Conservation (phyloP, 768 basidiomycete genomes). For the Naganishia vishniacii region DNA sequence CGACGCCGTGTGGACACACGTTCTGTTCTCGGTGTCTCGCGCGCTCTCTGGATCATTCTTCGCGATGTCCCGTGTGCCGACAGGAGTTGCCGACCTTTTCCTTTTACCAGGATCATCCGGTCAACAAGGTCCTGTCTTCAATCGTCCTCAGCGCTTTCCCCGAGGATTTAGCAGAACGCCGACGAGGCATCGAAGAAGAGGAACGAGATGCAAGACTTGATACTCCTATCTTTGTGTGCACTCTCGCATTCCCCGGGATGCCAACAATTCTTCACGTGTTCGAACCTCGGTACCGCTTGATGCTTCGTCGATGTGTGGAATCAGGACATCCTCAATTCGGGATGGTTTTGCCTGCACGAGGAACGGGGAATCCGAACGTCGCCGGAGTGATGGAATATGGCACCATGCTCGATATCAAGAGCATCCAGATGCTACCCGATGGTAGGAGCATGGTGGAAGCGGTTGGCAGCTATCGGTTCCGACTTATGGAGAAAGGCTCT, state of each 20-base stretch:
- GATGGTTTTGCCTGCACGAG: constrained; percentile 73
- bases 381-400: constrained; percentile 68
- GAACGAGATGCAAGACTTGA: constrained; percentile 72
- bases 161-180: constrained; percentile 60
- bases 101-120: constrained; percentile 73
- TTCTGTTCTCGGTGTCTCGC: constrained; percentile 86
- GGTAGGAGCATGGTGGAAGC: constrained; percentile 83
- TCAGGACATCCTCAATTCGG: constrained; percentile 73
- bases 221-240: constrained; percentile 86
- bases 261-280: constrained; percentile 87
- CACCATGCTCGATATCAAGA: constrained; percentile 84
- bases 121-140: constrained; percentile 65
- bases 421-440: constrained; percentile 79
- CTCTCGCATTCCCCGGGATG: constrained; percentile 83
- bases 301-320: constrained; percentile 92
- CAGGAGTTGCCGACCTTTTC: constrained; percentile 66
- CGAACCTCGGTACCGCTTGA: constrained; percentile 88
- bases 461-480: constrained; percentile 68
- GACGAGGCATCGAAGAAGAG: constrained; percentile 62
- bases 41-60: constrained; percentile 79
- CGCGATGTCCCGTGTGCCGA: constrained; percentile 79
- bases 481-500: constrained; percentile 72
- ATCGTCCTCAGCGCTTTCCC: constrained; percentile 72
- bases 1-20: constrained; percentile 85
- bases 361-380: constrained; percentile 45